Percentiles rank a stretch among this genome's conserved stretches.
phyloP scores from a whole-genome alignment of 768 basidiomycete genomes.

The Psilocybe sp. region DNA sequence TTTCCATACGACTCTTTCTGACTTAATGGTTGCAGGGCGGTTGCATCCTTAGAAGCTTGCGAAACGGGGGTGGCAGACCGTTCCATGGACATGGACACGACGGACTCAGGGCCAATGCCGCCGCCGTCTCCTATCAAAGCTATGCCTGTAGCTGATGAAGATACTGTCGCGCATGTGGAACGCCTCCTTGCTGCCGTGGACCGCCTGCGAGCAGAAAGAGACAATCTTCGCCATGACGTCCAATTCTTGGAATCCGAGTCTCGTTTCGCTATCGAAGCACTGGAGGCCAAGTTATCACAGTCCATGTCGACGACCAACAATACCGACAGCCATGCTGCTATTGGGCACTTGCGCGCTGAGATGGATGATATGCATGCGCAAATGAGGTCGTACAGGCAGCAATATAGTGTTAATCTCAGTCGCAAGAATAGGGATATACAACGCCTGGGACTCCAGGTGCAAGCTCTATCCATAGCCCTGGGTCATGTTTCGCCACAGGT shows the following conservation, averaged over 20 bases:
- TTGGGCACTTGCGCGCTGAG: slow-evolving; percentile 25
- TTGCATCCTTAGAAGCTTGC: slow-evolving; percentile 15
- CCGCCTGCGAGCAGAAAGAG: slow-evolving; percentile 67
- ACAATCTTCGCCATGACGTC: slow-evolving; percentile 57
- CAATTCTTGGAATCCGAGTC: slow-evolving; percentile 70
- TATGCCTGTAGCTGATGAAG: slow-evolving; percentile 21
- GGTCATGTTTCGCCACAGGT: slow-evolving; percentile 3
- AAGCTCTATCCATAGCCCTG: slow-evolving; percentile 15
- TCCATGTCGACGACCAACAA: slow-evolving; percentile 20
- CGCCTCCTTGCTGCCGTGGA: slow-evolving; percentile 60
- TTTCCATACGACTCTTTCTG: background rate
- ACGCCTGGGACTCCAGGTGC: slow-evolving; percentile 24
- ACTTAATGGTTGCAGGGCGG: slow-evolving; percentile 10
- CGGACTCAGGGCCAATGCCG: slow-evolving; percentile 10
- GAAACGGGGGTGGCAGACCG: slow-evolving; percentile 17
- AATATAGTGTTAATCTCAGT: slow-evolving; percentile 15
- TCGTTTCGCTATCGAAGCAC: slow-evolving; percentile 57
- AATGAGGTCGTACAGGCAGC: slow-evolving; percentile 11
- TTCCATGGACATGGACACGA: slow-evolving; percentile 18
- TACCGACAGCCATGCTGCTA: slow-evolving; percentile 18
- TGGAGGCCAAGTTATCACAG: slow-evolving; percentile 46
- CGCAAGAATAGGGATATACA: slow-evolving; percentile 28
- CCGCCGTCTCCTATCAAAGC: background rate
- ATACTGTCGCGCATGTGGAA: slow-evolving; percentile 42
- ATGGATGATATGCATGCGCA: slow-evolving; percentile 25